These are phyloP conservation scores for Ananas comosus DNA, from an alignment of 176 grass and related monocot species.

Conservation along the genomic window DNA sequence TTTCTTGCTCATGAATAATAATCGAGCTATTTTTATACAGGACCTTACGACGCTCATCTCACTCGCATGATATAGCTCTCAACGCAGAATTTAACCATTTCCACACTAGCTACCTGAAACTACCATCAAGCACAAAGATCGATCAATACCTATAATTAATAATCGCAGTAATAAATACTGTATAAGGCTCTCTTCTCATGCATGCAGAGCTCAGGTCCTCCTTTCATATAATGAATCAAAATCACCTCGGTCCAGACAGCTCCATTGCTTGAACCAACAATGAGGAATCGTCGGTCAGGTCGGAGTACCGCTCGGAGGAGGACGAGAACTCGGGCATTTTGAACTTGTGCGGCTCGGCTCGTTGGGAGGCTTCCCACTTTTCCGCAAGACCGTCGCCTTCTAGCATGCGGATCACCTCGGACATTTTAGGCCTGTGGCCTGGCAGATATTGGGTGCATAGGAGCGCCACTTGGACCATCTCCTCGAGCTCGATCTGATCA, in stretches of 20 bases:
- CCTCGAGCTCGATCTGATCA: slow-evolving; percentile 65
- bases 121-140: no score
- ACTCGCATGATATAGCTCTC: no score
- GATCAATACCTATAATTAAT: no score
- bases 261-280: slow-evolving; percentile 66
- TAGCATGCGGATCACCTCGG: slow-evolving; percentile 75
- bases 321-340: slow-evolving; percentile 45
- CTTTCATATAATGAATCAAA: not conserved
- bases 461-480: slow-evolving; percentile 77
- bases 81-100: no score
- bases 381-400: slow-evolving; percentile 78
- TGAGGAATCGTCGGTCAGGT: slow-evolving; percentile 57
- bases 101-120: no score
- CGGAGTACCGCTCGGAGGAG: slow-evolving; percentile 43
- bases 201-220: not conserved
- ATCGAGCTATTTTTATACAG: no score
- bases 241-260: slow-evolving; percentile 79
- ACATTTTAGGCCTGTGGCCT: slow-evolving; percentile 60
- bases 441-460: slow-evolving; percentile 80
- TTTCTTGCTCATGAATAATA: no score
- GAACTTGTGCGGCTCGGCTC: slow-evolving; percentile 37
- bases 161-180: not conserved
- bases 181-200: slow-evolving; percentile 1
- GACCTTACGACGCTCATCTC: no score
- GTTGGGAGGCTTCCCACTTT: slow-evolving; percentile 59